These are phyloP conservation scores for Elongisporangium prolatum DNA, from an alignment of 352 stramenopile species.

Conservation along the genomic window DNA sequence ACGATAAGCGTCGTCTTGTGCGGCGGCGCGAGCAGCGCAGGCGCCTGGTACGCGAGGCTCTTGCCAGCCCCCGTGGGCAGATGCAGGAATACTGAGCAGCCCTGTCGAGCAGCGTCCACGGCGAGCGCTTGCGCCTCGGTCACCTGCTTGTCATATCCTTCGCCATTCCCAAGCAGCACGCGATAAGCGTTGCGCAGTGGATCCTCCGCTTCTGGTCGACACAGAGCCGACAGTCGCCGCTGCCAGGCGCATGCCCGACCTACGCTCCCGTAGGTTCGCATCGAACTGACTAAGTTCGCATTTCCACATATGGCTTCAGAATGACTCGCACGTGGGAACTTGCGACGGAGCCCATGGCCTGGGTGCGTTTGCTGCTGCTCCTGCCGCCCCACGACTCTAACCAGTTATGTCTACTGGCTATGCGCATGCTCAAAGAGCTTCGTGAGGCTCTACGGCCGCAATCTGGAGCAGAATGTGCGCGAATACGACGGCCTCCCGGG, in stretches of 20 bases:
- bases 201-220: neutral
- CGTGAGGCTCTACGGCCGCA: constrained; percentile 51
- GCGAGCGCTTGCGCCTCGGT: constrained; percentile 39
- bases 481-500: constrained; percentile 43
- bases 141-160: constrained; percentile 6
- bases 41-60: constrained; percentile 74
- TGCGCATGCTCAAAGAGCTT: constrained; percentile 33
- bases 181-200: neutral
- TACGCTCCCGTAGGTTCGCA: neutral
- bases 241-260: neutral
- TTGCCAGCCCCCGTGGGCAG: constrained; percentile 75
- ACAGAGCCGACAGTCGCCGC: neutral
- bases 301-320: neutral
- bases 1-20: constrained; percentile 56
- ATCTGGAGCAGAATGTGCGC: constrained; percentile 33
- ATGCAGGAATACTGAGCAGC: constrained; percentile 72
- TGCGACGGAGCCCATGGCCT: neutral
- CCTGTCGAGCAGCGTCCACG: constrained; percentile 30
- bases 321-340: neutral
- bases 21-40: constrained; percentile 39
- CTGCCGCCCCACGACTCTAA: neutral
- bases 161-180: neutral
- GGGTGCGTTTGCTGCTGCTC: neutral
- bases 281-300: neutral
- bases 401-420: neutral